Base-by-base conservation (phyloP, 2,329 filamentous ascomycete species). In the Monascus ruber region DNA sequence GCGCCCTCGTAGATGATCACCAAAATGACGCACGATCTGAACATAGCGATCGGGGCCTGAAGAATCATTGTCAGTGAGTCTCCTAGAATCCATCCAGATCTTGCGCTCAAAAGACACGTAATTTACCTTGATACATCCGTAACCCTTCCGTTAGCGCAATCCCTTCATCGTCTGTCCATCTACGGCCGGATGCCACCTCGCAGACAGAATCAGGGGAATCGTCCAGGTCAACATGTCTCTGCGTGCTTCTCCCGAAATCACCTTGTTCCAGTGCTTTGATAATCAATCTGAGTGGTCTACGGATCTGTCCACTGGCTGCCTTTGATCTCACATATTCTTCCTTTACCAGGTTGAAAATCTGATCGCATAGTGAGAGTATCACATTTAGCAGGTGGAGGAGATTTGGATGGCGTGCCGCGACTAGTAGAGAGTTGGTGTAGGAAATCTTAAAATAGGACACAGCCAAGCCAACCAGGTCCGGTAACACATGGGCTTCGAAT, bases 121-220 rank as follows among this genome's bases (percentile, higher is more conserved):
- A 38, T 43, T 25, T 44, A 46, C 47, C 49, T 26, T 49, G 47
- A 37, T 47, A 52, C 10, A 17, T 28, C 34, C 48, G 43, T 24
- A 61, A 40, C 6, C 54, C 55, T 24, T 53, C 43, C 0, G 56
- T n/a, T 5, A 61, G 43, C 11, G 47, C 47, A 5, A 11, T 7
- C 5, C 41, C 44, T 36, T 60, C 54, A 3, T 41, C 39, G 4
- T 52, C 38, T 2, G 46, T 49, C 54, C 54, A 61, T 33, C 39
- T 33, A 34, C 8, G 32, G 33, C 10, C 26, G 8, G 42, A 31
- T n/a, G 10, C 31, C 7, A 42, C 40, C 24, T 41, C 34, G 25
- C 44, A 31, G 27, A 24, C 17, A 6, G 17, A 17, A 17, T 17
- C 17, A 17, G 17, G 33, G 4, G 6, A 34, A 34, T 34, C 47